A percentile compares a stretch with the other conserved stretches of the same genome.
phyloP scores from a whole-genome alignment of 2,329 filamentous ascomycete species.

The Stagonosporopsis rhizophila region DNA sequence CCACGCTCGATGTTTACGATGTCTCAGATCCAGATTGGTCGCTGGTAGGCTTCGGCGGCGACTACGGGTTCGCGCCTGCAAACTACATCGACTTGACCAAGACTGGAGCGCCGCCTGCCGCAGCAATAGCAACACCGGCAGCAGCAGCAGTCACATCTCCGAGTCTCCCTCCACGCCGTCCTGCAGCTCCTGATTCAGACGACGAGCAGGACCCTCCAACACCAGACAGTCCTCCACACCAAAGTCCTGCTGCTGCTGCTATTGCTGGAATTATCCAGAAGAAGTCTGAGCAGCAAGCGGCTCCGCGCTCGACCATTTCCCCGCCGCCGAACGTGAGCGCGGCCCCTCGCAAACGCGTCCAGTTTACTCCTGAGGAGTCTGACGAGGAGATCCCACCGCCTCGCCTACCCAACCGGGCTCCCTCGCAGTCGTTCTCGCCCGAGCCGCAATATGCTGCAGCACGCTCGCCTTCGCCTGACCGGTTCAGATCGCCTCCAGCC shows the following conservation, averaged over 20 bases:
- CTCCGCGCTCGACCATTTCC: slow-evolving; percentile 46
- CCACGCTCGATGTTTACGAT: slow-evolving; percentile 83
- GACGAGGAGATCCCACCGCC: slow-evolving; percentile 68
- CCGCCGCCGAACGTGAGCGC: slow-evolving; percentile 61
- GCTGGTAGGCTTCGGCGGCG: slow-evolving; percentile 80
- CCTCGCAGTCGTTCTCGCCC: slow-evolving; percentile 62
- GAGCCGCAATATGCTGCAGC: slow-evolving; percentile 53
- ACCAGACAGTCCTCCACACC: slow-evolving; percentile 55
- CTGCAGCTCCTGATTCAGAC: slow-evolving; percentile 53
- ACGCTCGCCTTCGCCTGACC: slow-evolving; percentile 49
- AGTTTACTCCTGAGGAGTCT: slow-evolving; percentile 71
- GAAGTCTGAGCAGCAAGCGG: slow-evolving; percentile 52
- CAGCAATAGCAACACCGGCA: slow-evolving; percentile 7
- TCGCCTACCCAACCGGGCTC: slow-evolving; percentile 66
- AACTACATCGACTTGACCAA: slow-evolving; percentile 88
- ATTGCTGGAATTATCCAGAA: slow-evolving; percentile 62
- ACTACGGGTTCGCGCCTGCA: slow-evolving; percentile 92
- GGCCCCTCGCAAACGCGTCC: slow-evolving; percentile 56
- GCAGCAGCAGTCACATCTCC: slow-evolving; percentile 53
- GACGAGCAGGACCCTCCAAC: slow-evolving; percentile 53
- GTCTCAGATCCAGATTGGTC: slow-evolving; percentile 96
- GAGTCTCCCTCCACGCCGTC: slow-evolving; percentile 50
- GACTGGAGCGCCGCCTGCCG: slow-evolving; percentile 48
- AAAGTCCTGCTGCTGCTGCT: slow-evolving; percentile 65
- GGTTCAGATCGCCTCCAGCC: slow-evolving; percentile 48